These are phyloP conservation scores for Hericium alpestre DNA, from an alignment of 768 basidiomycete genomes.

Conservation along the genomic window DNA sequence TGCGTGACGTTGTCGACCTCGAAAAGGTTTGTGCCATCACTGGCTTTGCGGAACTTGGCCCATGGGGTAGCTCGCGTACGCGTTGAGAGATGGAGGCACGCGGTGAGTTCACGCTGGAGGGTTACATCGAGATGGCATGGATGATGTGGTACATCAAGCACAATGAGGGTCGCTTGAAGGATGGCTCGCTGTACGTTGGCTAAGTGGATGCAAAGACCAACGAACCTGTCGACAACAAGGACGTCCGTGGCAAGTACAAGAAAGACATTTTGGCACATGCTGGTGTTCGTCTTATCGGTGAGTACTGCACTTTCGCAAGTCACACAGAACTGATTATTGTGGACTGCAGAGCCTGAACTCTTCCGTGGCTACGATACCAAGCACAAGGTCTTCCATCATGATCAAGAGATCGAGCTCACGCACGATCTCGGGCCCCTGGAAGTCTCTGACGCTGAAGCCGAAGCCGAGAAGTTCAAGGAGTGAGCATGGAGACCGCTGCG, in stretches of 20 bases:
- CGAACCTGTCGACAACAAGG: slow-evolving; percentile 95
- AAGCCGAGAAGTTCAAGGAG: slow-evolving; percentile 90
- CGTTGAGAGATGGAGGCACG: slow-evolving; percentile 99
- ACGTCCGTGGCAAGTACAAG: slow-evolving; percentile 88
- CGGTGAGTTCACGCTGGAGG: slow-evolving; percentile 93
- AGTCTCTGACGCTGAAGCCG: slow-evolving; percentile 57
- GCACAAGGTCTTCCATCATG: slow-evolving; percentile 93
- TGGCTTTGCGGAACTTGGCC: slow-evolving; percentile 94
- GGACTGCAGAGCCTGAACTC: slow-evolving; percentile 75
- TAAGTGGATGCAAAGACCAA: slow-evolving; percentile 94
- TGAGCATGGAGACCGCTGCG: slow-evolving; percentile 96
- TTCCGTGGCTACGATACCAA: slow-evolving; percentile 98
- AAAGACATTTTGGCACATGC: slow-evolving; percentile 86
- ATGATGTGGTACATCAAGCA: slow-evolving; percentile 99
- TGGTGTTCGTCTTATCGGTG: slow-evolving; percentile 91
- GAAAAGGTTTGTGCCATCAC: slow-evolving; percentile 95
- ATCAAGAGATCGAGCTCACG: slow-evolving; percentile 92
- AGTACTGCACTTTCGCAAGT: too few species aligned
- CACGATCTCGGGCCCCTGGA: slow-evolving; percentile 97
- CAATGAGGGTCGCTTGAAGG: slow-evolving; percentile 93
- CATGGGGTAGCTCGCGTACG: slow-evolving; percentile 97
- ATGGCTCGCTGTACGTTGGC: slow-evolving; percentile 87
- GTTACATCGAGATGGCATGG: slow-evolving; percentile 99
- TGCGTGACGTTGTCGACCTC: slow-evolving; percentile 85
- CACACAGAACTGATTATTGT: too few species aligned